Percentiles rank a stretch among this genome's conserved stretches.
Conservation (phyloP, 352 stramenopile species). For the Peronosclerospora sorghi region DNA sequence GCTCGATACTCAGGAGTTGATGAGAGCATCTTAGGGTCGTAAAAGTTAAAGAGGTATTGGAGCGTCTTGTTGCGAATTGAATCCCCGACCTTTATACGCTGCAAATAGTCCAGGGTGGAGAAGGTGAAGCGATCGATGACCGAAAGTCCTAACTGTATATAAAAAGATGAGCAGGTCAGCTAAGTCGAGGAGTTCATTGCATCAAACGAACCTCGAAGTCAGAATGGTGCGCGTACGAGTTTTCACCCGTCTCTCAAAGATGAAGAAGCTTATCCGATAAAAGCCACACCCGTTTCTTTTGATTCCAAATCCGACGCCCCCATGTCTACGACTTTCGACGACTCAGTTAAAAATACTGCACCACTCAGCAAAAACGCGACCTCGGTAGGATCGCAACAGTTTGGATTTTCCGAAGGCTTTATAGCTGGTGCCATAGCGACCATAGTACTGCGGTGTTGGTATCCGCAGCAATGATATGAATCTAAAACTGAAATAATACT, state of each 20-base stretch:
- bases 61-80: slow-evolving; percentile 48
- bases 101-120: slow-evolving; percentile 82
- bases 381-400: slow-evolving; percentile 4
- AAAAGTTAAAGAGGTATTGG: background rate
- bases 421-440: slow-evolving; percentile 15
- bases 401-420: slow-evolving; percentile 41
- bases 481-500: no score
- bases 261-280: slow-evolving; percentile 67
- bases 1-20: no score
- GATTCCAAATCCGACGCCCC: background rate
- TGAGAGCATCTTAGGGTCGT: no score
- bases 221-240: slow-evolving; percentile 75
- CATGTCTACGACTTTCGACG: background rate
- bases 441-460: slow-evolving; percentile 18
- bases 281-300: no score
- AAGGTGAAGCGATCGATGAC: no score
- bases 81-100: slow-evolving; percentile 71
- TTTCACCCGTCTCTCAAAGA: slow-evolving; percentile 80
- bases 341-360: background rate
- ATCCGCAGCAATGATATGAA: slow-evolving; percentile 30
- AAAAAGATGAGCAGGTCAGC: background rate
- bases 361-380: background rate
- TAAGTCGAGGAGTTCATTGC: slow-evolving; percentile 39
- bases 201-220: slow-evolving; percentile 75
- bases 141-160: slow-evolving; percentile 53